phyloP scores from a whole-genome alignment of 2,329 filamentous ascomycete species.

The Cyclaneusma minus region DNA sequence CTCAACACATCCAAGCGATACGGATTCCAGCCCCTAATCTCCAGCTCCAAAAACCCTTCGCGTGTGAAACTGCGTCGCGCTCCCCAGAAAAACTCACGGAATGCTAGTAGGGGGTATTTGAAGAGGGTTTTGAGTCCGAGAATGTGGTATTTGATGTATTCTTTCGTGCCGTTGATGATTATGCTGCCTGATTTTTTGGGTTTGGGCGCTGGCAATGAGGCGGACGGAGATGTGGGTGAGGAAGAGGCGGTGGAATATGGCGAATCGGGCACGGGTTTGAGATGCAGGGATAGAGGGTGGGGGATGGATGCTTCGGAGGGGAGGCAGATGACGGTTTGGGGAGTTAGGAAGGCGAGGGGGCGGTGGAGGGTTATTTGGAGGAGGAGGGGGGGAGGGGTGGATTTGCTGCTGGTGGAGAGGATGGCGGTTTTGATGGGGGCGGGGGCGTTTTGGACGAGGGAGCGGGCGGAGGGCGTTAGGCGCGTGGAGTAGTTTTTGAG shows the following conservation, averaged over 20 bases:
- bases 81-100: conserved; percentile 26
- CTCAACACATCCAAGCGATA: conserved; percentile 43
- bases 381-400: too few species aligned
- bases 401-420: too few species aligned
- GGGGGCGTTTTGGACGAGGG: conserved; percentile 8
- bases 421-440: conserved; percentile 36
- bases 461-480: not conserved
- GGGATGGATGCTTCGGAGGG: conserved; percentile 15
- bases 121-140: conserved; percentile 18
- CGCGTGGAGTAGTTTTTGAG: conserved; percentile 2
- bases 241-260: too few species aligned
- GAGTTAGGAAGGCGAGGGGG: too few species aligned
- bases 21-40: conserved; percentile 25
- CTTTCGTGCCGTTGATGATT: too few species aligned
- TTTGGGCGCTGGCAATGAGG: too few species aligned
- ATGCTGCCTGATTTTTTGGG: conserved; percentile 9
- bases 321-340: too few species aligned
- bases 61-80: conserved; percentile 36
- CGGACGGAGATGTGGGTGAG: too few species aligned
- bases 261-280: too few species aligned
- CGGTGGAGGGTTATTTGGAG: too few species aligned
- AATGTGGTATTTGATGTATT: conserved; percentile 23
- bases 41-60: conserved; percentile 37
- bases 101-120: conserved; percentile 12
- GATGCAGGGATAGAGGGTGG: conserved; percentile 14